These are phyloP conservation scores for Flueggea neowawraea DNA, from an alignment of 441 rosid species.

Conservation along the genomic window DNA sequence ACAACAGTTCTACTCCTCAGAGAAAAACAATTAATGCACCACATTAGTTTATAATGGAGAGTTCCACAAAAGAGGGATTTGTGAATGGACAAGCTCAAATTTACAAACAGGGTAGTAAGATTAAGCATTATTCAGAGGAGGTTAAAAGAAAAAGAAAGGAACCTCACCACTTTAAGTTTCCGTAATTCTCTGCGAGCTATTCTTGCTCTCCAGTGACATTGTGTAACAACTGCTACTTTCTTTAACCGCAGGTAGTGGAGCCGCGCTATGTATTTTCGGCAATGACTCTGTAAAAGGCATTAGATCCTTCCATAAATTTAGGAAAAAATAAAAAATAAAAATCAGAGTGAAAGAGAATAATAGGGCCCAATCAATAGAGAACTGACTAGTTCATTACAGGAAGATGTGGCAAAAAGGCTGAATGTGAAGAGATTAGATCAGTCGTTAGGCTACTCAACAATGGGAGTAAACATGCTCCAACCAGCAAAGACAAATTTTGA, in stretches of 20 bases:
- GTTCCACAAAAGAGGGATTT: not conserved
- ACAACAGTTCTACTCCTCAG: no score
- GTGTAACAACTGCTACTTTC: slow-evolving; percentile 61
- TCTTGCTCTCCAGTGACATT: slow-evolving; percentile 81
- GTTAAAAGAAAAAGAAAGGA: slow-evolving; percentile 5
- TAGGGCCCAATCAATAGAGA: no score
- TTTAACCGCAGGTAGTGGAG: slow-evolving; percentile 41
- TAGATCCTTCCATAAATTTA: slow-evolving; percentile 3
- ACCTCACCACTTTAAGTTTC: slow-evolving; percentile 69
- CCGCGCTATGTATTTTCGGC: slow-evolving; percentile 50
- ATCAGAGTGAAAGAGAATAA: not conserved
- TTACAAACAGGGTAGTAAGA: no score
- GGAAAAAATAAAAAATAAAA: not conserved
- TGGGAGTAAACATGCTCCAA: no score
- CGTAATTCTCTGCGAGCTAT: slow-evolving; percentile 70
- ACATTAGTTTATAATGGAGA: not conserved
- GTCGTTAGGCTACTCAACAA: no score
- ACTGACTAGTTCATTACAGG: no score
- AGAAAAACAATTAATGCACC: no score
- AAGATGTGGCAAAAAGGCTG: no score
- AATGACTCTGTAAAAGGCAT: slow-evolving; percentile 52
- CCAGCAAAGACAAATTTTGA: no score
- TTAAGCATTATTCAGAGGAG: not conserved
- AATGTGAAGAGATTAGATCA: no score
- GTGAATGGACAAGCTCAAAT: not conserved